Evolutionary conservation across 225 moss, liverwort and hornwort species (phyloP).

Genomic region (Pseudoscleropodium purum): DNA sequence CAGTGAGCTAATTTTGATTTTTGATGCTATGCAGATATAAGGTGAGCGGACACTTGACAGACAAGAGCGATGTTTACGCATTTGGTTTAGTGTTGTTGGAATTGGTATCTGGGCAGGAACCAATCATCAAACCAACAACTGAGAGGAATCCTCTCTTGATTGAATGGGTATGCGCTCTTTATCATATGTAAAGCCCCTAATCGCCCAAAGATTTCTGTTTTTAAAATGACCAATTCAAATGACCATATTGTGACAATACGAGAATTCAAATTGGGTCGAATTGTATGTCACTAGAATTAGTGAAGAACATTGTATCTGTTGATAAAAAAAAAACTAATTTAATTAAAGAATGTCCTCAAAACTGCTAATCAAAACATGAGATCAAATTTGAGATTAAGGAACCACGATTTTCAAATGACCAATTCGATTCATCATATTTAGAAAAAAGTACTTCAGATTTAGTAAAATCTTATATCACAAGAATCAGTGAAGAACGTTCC

Average conservation of each 20-base stretch:
- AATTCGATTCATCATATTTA: background rate
- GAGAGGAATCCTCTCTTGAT: constrained; percentile 10
- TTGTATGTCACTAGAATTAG: background rate
- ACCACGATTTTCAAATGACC: background rate
- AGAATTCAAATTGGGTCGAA: too few species aligned
- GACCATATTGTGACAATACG: background rate
- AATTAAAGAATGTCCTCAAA: background rate
- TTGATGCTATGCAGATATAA: constrained; percentile 13
- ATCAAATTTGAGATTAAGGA: background rate
- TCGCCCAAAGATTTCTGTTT: background rate
- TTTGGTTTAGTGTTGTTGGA: constrained; percentile 46
- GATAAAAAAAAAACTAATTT: background rate
- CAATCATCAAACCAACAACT: constrained; percentile 12
- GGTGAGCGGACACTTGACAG: constrained; percentile 12
- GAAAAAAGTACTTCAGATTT: background rate
- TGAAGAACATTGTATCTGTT: background rate
- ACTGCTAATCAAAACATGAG: background rate
- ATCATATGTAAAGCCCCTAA: background rate
- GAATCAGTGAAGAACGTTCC: background rate
- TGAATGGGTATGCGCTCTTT: constrained; percentile 14
- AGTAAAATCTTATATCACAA: background rate
- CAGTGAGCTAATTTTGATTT: background rate
- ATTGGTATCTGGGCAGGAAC: constrained; percentile 24
- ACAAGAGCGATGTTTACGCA: constrained; percentile 47
- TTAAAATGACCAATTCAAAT: background rate